phyloP scores from a whole-genome alignment of 176 grass and related monocot species.

The Musa schizocarpa region DNA sequence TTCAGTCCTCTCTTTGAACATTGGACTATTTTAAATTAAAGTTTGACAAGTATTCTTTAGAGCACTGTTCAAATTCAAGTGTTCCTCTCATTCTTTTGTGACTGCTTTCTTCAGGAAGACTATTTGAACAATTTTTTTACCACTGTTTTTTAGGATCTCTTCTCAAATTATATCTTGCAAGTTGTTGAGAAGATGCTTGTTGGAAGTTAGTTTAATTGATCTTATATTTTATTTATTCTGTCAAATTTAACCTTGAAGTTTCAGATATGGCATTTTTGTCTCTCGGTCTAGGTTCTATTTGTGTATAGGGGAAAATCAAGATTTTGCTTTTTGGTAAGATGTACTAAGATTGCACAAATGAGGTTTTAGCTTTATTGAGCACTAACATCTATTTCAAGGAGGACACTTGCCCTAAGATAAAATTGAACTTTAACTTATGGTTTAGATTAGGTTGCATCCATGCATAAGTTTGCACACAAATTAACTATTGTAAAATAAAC shows the following conservation, averaged over 20 bases:
- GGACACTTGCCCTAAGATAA: neutral
- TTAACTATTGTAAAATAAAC: neutral
- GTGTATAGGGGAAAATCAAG: neutral
- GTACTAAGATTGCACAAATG: neutral
- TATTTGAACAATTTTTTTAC: too few relatives aligned
- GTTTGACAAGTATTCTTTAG: too few relatives aligned
- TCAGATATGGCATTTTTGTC: too few relatives aligned
- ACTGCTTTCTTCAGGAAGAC: too few relatives aligned
- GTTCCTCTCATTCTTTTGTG: too few relatives aligned
- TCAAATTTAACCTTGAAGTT: neutral
- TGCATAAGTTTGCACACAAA: neutral
- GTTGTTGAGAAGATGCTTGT: neutral
- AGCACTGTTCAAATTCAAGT: too few relatives aligned
- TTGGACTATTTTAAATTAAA: too few relatives aligned
- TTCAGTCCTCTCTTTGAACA: too few relatives aligned
- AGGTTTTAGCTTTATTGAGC: neutral
- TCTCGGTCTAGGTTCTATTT: neutral
- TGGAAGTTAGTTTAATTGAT: neutral
- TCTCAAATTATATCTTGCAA: too few relatives aligned
- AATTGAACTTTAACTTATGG: neutral
- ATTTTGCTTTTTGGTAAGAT: neutral
- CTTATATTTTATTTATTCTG: neutral
- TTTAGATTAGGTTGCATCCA: neutral
- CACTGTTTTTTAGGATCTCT: too few relatives aligned
- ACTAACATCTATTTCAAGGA: neutral